Conservation (phyloP, 1,284 basidiomycete species). For the Ganoderma sinense region DNA sequence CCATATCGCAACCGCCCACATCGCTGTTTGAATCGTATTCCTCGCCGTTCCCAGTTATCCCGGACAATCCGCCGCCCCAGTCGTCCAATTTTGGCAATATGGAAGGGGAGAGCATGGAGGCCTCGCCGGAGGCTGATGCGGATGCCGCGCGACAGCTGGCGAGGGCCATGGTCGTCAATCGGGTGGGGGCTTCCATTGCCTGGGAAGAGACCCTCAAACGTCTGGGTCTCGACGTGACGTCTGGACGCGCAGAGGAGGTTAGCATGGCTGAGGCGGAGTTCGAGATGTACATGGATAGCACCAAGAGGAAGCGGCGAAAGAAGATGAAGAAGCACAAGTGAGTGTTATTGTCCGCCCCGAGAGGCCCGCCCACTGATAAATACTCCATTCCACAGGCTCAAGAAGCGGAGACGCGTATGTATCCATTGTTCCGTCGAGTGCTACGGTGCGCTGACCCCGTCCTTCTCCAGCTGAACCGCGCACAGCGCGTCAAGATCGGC, state of each 20-base stretch:
- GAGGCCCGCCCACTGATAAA: conserved; percentile 1
- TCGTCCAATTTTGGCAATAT: conserved; percentile 39
- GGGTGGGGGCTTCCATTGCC: conserved; percentile 61
- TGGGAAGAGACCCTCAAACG: conserved; percentile 71
- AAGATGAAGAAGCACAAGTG: conserved; percentile 95
- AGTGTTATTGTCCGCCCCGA: conserved; percentile 41
- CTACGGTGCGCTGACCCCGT: conserved; percentile 15
- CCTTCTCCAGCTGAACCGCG: conserved; percentile 26
- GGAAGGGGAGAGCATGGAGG: conserved; percentile 57
- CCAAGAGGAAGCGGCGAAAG: conserved; percentile 82
- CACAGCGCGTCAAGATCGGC: conserved; percentile 39
- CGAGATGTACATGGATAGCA: conserved; percentile 76
- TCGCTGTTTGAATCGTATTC: conserved; percentile 62
- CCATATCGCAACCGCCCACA: conserved; percentile 62
- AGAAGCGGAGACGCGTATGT: conserved; percentile 66
- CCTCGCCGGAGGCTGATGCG: conserved; percentile 72
- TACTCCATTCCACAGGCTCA: conserved; percentile 49
- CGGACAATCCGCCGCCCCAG: conserved; percentile 22
- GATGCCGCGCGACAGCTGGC: conserved; percentile 79
- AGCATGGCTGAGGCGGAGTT: conserved; percentile 64
- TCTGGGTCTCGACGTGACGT: conserved; percentile 62
- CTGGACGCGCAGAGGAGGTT: conserved; percentile 54
- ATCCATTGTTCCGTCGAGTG: background rate
- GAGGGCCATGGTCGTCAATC: conserved; percentile 69
- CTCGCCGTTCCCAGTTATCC: conserved; percentile 23